Percentiles rank a stretch among this genome's conserved stretches.
Conservation (phyloP, 129 eudicot genomes). For the Deinandra increscens region DNA sequence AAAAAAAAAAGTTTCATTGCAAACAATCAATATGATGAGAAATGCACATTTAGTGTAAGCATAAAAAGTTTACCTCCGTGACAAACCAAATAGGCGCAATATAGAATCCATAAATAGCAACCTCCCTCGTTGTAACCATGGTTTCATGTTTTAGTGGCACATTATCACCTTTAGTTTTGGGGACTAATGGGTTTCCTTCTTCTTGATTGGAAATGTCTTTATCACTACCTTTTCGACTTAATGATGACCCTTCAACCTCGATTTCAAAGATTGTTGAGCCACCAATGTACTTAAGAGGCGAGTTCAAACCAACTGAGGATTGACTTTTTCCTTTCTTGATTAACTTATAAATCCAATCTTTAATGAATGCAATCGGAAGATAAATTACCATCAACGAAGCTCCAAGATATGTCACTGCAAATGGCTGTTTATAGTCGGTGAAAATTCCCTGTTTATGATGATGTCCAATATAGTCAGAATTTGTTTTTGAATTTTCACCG, state of each 20-base stretch:
- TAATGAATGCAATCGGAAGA: constrained; percentile 85
- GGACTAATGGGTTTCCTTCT: constrained; percentile 63
- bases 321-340: constrained; percentile 50
- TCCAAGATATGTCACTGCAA: constrained; percentile 99
- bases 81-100: constrained; percentile 96
- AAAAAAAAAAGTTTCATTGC: background rate
- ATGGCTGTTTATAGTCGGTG: constrained; percentile 88
- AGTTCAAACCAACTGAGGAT: constrained; percentile 33
- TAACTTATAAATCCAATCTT: constrained; percentile 59
- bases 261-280: constrained; percentile 57
- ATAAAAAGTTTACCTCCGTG: constrained; percentile 64
- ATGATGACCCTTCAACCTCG: constrained; percentile 54
- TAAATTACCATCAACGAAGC: constrained; percentile 95
- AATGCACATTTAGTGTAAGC: background rate
- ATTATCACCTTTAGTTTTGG: constrained; percentile 36
- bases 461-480: constrained; percentile 10
- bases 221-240: constrained; percentile 67
- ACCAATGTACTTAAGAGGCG: constrained; percentile 62
- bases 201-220: constrained; percentile 55
- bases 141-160: constrained; percentile 41
- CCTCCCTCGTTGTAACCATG: constrained; percentile 61
- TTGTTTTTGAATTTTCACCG: background rate
- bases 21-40: background rate
- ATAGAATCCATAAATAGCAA: constrained; percentile 81
- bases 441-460: constrained; percentile 64